These are phyloP conservation scores for Apium graveolens DNA, from an alignment of 129 eudicot species.

Conservation along the genomic window DNA sequence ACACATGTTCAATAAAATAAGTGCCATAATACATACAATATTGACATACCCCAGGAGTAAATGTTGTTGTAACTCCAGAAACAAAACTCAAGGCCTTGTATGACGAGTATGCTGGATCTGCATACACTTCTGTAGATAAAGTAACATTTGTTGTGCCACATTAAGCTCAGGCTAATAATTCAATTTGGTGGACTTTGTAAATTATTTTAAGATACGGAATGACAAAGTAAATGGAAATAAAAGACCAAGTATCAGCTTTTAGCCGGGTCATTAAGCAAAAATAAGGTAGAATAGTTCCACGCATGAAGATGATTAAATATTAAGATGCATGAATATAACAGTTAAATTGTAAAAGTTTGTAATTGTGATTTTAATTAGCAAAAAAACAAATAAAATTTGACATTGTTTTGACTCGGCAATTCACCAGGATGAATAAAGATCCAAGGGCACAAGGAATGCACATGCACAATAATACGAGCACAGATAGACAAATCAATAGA, in stretches of 20 bases:
- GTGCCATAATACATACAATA: not conserved
- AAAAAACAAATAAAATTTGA: too few relatives aligned
- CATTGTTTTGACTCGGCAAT: too few relatives aligned
- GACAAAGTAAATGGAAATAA: not conserved
- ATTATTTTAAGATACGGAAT: not conserved
- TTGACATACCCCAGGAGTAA: constrained; percentile 75
- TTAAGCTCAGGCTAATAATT: not conserved
- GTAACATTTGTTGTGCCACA: not conserved
- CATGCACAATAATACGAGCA: too few relatives aligned
- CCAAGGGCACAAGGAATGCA: not conserved
- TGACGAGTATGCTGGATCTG: constrained; percentile 79
- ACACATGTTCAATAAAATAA: not conserved
- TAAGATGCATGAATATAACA: not conserved
- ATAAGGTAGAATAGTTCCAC: not conserved
- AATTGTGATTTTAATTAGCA: too few relatives aligned
- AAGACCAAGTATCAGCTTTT: not conserved
- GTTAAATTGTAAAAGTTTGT: not conserved
- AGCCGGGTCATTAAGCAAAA: not conserved
- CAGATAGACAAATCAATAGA: not conserved
- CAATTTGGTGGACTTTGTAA: not conserved
- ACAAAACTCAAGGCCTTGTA: constrained; percentile 74
- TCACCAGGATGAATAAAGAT: not conserved
- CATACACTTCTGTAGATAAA: constrained; percentile 77
- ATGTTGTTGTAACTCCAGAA: constrained; percentile 78
- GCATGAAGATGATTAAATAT: not conserved